A percentile compares a stretch with the other conserved stretches of the same genome.
Conservation (phyloP, 2,329 filamentous ascomycete species). For the Cladosporium sp. region DNA sequence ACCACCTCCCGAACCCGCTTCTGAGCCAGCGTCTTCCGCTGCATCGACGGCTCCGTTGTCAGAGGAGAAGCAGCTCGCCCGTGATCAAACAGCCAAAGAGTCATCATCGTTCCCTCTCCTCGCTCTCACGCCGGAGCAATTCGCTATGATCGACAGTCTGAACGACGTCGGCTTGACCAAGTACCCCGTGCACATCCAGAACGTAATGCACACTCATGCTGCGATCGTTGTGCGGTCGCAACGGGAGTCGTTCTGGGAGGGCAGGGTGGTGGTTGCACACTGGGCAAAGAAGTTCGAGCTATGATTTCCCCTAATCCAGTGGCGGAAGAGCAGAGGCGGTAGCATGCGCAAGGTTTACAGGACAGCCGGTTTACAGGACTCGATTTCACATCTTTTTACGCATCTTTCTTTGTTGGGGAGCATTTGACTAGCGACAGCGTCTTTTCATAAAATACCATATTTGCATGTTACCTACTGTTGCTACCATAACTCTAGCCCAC, state of each 20-base stretch:
- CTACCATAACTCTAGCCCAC: too few relatives aligned
- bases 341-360: slow-evolving; percentile 6
- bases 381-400: too few relatives aligned
- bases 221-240: slow-evolving; percentile 82
- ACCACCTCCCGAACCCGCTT: slow-evolving; percentile 36
- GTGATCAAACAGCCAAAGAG: slow-evolving; percentile 32
- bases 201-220: slow-evolving; percentile 79
- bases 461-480: too few relatives aligned
- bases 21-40: slow-evolving; percentile 33
- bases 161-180: slow-evolving; percentile 64
- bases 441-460: too few relatives aligned
- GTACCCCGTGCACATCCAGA: slow-evolving; percentile 71
- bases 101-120: slow-evolving; percentile 60
- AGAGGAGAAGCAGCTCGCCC: slow-evolving; percentile 29
- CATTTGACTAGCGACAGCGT: too few relatives aligned
- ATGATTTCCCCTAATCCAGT: slow-evolving; percentile 38
- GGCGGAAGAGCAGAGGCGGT: not conserved
- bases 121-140: slow-evolving; percentile 77
- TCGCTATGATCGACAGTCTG: slow-evolving; percentile 78
- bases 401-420: too few relatives aligned
- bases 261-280: slow-evolving; percentile 74
- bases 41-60: slow-evolving; percentile 6
- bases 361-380: too few relatives aligned
- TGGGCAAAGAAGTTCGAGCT: slow-evolving; percentile 76
- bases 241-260: slow-evolving; percentile 70